Conservation (phyloP, 2,329 filamentous ascomycete genomes). For the Neofusicoccum ribis region DNA sequence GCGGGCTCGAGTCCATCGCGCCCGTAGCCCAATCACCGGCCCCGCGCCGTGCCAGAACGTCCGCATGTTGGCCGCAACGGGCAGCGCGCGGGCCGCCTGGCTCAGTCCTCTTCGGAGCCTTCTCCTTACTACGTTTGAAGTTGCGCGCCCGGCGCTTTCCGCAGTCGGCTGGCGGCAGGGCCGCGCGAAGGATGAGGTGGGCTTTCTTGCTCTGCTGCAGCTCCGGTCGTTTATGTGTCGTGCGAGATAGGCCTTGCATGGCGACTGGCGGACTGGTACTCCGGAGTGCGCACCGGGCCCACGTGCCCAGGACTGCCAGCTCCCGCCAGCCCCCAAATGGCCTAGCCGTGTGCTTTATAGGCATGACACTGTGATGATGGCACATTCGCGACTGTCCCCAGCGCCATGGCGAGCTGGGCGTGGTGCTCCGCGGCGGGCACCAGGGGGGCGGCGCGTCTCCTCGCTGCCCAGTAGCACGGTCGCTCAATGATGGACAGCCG, state of each 20-base stretch:
- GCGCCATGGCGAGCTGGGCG: too few relatives aligned
- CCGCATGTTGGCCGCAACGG: not conserved
- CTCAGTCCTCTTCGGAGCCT: not conserved
- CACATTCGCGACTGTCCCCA: too few relatives aligned
- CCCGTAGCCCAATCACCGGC: not conserved
- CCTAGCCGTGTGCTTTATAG: not conserved
- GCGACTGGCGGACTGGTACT: not conserved
- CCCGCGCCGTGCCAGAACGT: not conserved
- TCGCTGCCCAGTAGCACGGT: too few relatives aligned
- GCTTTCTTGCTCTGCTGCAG: not conserved
- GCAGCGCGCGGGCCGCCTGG: not conserved
- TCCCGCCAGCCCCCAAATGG: not conserved
- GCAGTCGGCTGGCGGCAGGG: not conserved
- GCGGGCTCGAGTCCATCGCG: not conserved
- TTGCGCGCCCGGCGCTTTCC: not conserved
- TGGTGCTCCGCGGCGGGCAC: too few relatives aligned
- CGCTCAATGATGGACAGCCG: too few relatives aligned
- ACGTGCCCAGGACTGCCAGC: not conserved
- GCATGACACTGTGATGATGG: not conserved
- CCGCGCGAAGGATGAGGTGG: not conserved
- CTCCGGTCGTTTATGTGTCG: not conserved
- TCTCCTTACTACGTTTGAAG: constrained; percentile 17
- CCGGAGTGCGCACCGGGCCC: not conserved
- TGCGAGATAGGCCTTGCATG: not conserved
- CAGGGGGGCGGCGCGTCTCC: too few relatives aligned